Conservation (phyloP, 2,329 filamentous ascomycete species). For the Clonostachys sp. region DNA sequence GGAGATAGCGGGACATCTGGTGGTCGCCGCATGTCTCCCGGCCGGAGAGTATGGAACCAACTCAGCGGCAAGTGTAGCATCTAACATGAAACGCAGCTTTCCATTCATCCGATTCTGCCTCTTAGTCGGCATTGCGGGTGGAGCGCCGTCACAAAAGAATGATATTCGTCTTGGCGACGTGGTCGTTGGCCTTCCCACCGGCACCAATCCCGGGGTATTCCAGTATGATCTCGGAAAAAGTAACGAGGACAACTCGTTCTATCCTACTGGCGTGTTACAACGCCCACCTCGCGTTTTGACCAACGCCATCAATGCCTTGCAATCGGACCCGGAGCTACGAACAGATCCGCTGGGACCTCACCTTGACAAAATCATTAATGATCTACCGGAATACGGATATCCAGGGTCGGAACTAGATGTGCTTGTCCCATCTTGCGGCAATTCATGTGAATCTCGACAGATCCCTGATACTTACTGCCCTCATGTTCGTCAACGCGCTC, state of each 20-base stretch:
- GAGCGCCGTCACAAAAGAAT: constrained; percentile 16
- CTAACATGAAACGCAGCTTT: constrained; percentile 18
- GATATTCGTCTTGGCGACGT: constrained; percentile 11
- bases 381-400: not conserved
- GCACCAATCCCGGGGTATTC: constrained; percentile 2
- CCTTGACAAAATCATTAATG: not conserved
- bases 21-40: not conserved
- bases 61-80: constrained; percentile 12
- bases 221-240: constrained; percentile 12
- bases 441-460: too few species aligned
- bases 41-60: constrained; percentile 6
- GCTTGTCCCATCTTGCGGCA: not conserved
- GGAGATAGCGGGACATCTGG: not conserved
- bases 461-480: not conserved
- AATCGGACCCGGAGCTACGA: not conserved
- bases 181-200: constrained; percentile 1
- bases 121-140: constrained; percentile 25
- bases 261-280: not conserved
- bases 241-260: not conserved
- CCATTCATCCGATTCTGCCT: constrained; percentile 16
- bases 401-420: not conserved
- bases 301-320: not conserved
- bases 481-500: not conserved
- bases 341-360: not conserved
- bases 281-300: not conserved